Evolutionary conservation across 352 stramenopile species (phyloP).

Genomic region (Phytophthora fragariae): DNA sequence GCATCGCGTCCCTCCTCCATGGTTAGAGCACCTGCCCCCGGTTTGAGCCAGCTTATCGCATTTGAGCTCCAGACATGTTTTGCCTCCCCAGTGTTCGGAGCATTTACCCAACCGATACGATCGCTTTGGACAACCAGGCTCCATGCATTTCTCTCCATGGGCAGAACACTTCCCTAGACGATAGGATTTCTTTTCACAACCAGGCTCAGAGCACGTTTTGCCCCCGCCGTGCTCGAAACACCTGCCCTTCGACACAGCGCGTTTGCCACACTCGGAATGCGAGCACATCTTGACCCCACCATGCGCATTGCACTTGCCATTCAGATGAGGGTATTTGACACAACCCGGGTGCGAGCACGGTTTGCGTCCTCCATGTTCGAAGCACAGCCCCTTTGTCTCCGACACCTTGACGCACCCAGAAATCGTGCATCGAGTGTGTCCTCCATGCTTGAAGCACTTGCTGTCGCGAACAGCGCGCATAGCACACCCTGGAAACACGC

Average conservation of each 20-base stretch:
- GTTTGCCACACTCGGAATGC: neutral
- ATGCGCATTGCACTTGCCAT: neutral
- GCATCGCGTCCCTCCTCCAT: neutral
- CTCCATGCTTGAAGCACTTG: slow-evolving; percentile 1
- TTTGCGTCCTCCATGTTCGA: neutral
- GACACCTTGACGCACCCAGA: neutral
- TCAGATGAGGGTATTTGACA: neutral
- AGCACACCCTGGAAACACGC: neutral
- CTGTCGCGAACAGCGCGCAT: neutral
- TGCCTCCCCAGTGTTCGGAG: neutral
- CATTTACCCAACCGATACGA: neutral
- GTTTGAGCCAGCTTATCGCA: neutral
- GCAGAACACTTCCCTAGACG: neutral
- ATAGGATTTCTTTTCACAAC: neutral
- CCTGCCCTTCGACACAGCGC: neutral
- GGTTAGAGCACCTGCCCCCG: no score
- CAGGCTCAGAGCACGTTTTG: neutral
- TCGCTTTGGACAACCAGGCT: neutral
- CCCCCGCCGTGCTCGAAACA: neutral
- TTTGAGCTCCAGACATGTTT: neutral
- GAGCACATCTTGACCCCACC: neutral
- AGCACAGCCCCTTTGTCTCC: neutral
- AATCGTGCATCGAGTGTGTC: neutral
- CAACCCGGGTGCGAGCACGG: neutral
- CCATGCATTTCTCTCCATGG: neutral